These are phyloP conservation scores for Nothophytophthora sp. DNA, from an alignment of 352 stramenopile genomes.

Conservation along the genomic window DNA sequence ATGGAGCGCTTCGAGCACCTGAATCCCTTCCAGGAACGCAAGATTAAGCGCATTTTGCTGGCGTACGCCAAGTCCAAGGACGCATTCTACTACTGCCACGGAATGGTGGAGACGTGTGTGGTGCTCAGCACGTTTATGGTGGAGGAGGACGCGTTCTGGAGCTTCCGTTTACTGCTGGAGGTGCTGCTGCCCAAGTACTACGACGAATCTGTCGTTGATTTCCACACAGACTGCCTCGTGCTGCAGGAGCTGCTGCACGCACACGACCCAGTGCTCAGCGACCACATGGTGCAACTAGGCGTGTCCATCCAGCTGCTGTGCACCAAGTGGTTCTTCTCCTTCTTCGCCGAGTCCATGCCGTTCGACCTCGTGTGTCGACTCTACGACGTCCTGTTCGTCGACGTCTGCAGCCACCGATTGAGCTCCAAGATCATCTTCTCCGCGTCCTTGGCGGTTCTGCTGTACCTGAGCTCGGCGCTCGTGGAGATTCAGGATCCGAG, in stretches of 20 bases:
- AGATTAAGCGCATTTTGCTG: conserved; percentile 78
- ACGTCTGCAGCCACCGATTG: conserved; percentile 57
- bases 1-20: conserved; percentile 81
- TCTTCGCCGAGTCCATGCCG: conserved; percentile 83
- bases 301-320: conserved; percentile 79
- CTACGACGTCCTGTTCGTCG: conserved; percentile 75
- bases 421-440: conserved; percentile 75
- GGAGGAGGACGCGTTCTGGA: conserved; percentile 82
- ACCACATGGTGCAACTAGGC: conserved; percentile 57
- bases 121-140: conserved; percentile 76
- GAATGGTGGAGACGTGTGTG: conserved; percentile 82
- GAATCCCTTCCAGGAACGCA: conserved; percentile 83
- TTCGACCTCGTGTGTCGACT: conserved; percentile 78
- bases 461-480: conserved; percentile 73
- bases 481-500: conserved; percentile 75
- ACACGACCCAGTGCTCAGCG: conserved; percentile 49
- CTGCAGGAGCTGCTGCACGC: conserved; percentile 68
- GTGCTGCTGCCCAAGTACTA: conserved; percentile 80
- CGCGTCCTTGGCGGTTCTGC: conserved; percentile 67
- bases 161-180: conserved; percentile 72
- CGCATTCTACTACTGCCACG: conserved; percentile 81
- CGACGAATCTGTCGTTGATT: conserved; percentile 76
- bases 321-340: conserved; percentile 88
- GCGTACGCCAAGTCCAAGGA: conserved; percentile 79
- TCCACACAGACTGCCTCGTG: conserved; percentile 83